Evolutionary conservation across 2,329 filamentous ascomycete genomes (phyloP).

Genomic region (Neocatenulostroma microsporum): DNA sequence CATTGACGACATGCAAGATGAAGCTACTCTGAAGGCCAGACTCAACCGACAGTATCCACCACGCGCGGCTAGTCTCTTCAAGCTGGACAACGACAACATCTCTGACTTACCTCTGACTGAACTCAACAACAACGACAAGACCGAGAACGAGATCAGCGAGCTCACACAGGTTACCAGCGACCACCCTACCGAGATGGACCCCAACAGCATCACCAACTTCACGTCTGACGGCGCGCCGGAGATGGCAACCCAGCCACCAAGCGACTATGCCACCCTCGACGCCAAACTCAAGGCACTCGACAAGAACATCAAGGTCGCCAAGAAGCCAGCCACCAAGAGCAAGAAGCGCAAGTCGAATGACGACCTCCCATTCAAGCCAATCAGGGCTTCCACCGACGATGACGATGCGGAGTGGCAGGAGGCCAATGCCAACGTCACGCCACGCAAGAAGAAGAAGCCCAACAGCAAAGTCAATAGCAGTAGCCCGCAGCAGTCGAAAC

Average conservation of each 20-base stretch:
- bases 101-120: constrained; percentile 27
- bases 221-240: constrained; percentile 6
- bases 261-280: constrained; percentile 17
- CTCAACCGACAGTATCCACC: constrained; percentile 15
- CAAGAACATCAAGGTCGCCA: constrained; percentile 17
- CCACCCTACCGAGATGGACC: constrained; percentile 10
- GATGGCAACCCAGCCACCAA: constrained; percentile 2
- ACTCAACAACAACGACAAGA: constrained; percentile 6
- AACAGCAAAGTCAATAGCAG: background rate
- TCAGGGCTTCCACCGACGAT: constrained; percentile 21
- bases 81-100: constrained; percentile 12
- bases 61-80: constrained; percentile 20
- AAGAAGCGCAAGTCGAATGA: constrained; percentile 37
- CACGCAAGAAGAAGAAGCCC: constrained; percentile 5
- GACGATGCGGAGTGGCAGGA: constrained; percentile 20
- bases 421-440: constrained; percentile 11
- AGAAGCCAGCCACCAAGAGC: constrained; percentile 17
- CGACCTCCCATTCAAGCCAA: constrained; percentile 15
- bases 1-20: constrained; percentile 11
- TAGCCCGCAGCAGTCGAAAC: constrained; percentile 8
- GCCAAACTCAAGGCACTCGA: constrained; percentile 24
- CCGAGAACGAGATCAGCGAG: constrained; percentile 1
- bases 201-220: constrained; percentile 4
- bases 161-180: constrained; percentile 3
- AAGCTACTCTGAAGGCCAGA: constrained; percentile 20